phyloP scores from a whole-genome alignment of 2,329 filamentous ascomycete genomes.

The Scedosporium apiospermum region DNA sequence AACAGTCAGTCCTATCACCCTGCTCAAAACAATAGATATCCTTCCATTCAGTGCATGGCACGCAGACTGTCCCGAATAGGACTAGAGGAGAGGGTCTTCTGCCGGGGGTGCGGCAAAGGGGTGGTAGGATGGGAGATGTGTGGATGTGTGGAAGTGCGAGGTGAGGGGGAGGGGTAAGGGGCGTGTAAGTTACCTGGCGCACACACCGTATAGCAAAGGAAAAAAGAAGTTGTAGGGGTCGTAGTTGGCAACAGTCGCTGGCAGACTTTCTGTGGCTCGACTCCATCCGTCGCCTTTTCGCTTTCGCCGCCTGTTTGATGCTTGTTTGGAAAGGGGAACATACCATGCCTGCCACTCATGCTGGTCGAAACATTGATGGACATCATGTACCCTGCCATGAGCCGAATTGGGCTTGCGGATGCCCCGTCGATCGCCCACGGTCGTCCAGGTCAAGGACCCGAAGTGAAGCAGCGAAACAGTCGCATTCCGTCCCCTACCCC shows the following conservation, averaged over 20 bases:
- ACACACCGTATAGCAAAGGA: not conserved
- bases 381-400: constrained; percentile 12
- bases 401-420: constrained; percentile 11
- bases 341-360: constrained; percentile 26
- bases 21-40: not conserved
- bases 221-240: not conserved
- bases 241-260: not conserved
- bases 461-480: not conserved
- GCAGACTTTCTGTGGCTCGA: not conserved
- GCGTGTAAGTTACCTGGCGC: not conserved
- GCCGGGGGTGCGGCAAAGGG: not conserved
- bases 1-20: not conserved
- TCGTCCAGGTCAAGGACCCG: not conserved
- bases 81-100: not conserved
- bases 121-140: not conserved
- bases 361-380: constrained; percentile 27
- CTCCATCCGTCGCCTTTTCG: not conserved
- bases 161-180: not conserved
- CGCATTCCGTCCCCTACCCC: not conserved
- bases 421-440: constrained; percentile 5
- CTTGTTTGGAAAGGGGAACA: constrained; percentile 27
- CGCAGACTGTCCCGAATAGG: not conserved
- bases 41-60: not conserved
- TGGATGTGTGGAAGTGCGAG: not conserved
- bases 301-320: constrained; percentile 26